Base-by-base conservation (phyloP, 306 rosid species). In the Begonia peltatifolia region DNA sequence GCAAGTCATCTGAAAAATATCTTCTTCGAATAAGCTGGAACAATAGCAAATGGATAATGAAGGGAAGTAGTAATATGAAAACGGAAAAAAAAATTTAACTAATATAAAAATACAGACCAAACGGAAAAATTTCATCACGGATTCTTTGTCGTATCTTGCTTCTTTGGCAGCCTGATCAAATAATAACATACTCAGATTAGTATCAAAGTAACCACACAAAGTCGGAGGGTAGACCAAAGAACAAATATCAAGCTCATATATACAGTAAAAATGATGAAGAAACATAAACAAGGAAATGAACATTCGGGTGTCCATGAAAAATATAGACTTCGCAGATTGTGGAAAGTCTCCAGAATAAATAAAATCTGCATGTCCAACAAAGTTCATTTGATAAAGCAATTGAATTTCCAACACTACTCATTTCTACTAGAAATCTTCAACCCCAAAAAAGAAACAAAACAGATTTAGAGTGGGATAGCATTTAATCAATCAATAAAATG, bases 121-220 rank as follows among this genome's bases (percentile, higher is more conserved):
- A 68, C 73, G 87, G 68, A 92, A 92, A 66, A 92, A 92, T 63
- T 77, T 92, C 70, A 65, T 65, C 72, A 86, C 82, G 12, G 93
- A 94, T 79, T 92, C 99, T 67, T 86, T 92, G 80, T 92, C 99
- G 62, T 74, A 77, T 68, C 96, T 86, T 47, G 94, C 87, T 56
- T 92, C 94, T 79, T 81, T 92, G 56, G 93, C 96, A 53, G 99
- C 96, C 99, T 92, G 78, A 60, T 57, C 70, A 52, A 61, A 55
- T 41, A 59, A 56, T 46, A 50, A 54, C 49, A 18, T 51, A 1
- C 23, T 20, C 8, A 30, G 38, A 30, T 30, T 30, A 30, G 8
- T 30, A 30, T 30, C 6, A 30, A 30, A 30, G 38, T 30, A 30
- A 30, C 3, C 38, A 30, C 8, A 30, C 38, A 30, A 30, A 20